Percentiles rank a stretch among this genome's conserved stretches.
phyloP scores from a whole-genome alignment of 169 alveolate species.

The Perkinsus olseni region DNA sequence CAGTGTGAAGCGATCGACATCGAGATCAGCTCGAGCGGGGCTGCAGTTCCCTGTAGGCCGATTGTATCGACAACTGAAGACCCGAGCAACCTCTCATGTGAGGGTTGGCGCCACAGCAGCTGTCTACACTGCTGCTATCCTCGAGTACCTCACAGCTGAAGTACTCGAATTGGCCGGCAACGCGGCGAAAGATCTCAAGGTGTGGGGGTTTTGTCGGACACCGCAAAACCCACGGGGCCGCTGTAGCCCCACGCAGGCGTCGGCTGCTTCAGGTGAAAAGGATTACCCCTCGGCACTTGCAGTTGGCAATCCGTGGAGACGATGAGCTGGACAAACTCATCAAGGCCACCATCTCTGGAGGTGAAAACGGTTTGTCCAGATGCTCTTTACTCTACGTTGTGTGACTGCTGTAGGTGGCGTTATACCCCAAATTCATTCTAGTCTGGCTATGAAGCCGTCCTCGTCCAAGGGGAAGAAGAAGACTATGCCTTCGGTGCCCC shows the following conservation, averaged over 20 bases:
- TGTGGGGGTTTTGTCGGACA: not conserved
- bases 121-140: conserved; percentile 93
- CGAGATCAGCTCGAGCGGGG: conserved; percentile 93
- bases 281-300: conserved; percentile 89
- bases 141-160: conserved; percentile 96
- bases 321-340: conserved; percentile 89
- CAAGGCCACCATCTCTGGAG: conserved; percentile 96
- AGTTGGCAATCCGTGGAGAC: conserved; percentile 89
- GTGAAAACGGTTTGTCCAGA: conserved; percentile 42
- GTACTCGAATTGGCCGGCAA: conserved; percentile 97
- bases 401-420: conserved; percentile 67
- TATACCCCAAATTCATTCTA: conserved; percentile 91
- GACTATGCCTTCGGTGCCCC: conserved; percentile 7
- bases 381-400: not conserved
- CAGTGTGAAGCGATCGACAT: not conserved
- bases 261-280: conserved; percentile 51
- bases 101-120: conserved; percentile 98
- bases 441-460: not conserved
- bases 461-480: conserved; percentile 41
- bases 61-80: conserved; percentile 91
- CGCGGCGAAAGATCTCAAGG: conserved; percentile 92
- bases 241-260: too few relatives aligned
- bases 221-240: too few relatives aligned
- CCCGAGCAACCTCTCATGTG: conserved; percentile 85
- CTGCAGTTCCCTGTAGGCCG: conserved; percentile 98